Conservation (phyloP, 2,329 filamentous ascomycete genomes). For the Phaeoacremonium minimum region DNA sequence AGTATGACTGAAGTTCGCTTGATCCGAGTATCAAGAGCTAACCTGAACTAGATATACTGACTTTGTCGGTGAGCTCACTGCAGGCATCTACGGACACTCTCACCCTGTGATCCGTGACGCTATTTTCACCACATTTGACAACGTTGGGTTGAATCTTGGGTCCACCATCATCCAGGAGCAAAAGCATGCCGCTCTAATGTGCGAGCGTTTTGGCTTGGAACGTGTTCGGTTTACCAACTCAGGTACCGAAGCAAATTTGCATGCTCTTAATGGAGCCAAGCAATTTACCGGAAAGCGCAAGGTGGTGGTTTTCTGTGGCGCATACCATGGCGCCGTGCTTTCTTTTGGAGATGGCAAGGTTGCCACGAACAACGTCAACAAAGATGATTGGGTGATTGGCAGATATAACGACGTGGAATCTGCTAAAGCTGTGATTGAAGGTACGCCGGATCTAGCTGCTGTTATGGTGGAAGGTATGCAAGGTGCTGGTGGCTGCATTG, state of each 20-base stretch:
- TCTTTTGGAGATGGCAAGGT: constrained; percentile 23
- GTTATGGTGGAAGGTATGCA: constrained; percentile 65
- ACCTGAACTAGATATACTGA: constrained; percentile 42
- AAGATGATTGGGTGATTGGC: constrained; percentile 52
- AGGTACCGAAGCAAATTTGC: constrained; percentile 59
- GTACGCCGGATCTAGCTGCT: constrained; percentile 45
- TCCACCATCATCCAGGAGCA: constrained; percentile 44
- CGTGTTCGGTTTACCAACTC: constrained; percentile 59
- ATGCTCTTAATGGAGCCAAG: constrained; percentile 49
- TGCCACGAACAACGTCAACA: constrained; percentile 40
- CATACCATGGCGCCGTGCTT: constrained; percentile 45
- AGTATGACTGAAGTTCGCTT: constrained; percentile 10
- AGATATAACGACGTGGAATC: constrained; percentile 56
- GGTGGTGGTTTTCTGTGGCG: constrained; percentile 42
- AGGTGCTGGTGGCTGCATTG: constrained; percentile 53
- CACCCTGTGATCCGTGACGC: constrained; percentile 44
- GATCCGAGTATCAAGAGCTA: constrained; percentile 6
- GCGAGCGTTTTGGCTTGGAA: constrained; percentile 49
- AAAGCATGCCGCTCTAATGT: constrained; percentile 44
- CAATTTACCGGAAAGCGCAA: constrained; percentile 36
- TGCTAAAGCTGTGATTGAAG: constrained; percentile 36
- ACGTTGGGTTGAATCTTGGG: constrained; percentile 49
- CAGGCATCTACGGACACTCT: constrained; percentile 59
- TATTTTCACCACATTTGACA: constrained; percentile 33
- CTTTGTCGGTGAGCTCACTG: constrained; percentile 55